Evolutionary conservation across 2,329 filamentous ascomycete genomes (phyloP).

Genomic region (Aspergillus pseudotamarii): DNA sequence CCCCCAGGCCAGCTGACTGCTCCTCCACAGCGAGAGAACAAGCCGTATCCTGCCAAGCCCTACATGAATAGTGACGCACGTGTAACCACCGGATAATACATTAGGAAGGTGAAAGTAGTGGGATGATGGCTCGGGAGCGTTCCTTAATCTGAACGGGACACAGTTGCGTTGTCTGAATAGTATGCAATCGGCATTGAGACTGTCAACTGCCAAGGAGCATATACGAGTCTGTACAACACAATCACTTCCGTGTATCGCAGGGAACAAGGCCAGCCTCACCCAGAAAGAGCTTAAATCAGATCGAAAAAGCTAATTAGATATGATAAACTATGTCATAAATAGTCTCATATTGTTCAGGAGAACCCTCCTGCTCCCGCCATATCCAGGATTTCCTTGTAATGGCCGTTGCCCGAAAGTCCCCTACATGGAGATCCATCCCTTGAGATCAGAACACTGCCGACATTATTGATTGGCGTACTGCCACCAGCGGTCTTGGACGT

Average conservation of each 20-base stretch:
- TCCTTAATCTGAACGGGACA: not conserved
- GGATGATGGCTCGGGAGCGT: not conserved
- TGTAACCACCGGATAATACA: not conserved
- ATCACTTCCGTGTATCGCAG: not conserved
- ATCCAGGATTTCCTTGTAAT: too few species aligned
- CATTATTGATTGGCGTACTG: too few species aligned
- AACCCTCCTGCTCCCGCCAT: too few species aligned
- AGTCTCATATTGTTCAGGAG: too few species aligned
- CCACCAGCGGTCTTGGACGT: too few species aligned
- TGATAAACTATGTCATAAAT: too few species aligned
- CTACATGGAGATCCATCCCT: too few species aligned
- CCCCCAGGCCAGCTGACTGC: not conserved
- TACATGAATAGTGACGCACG: not conserved
- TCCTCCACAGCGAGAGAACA: not conserved
- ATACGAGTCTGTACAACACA: not conserved
- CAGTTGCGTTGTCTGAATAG: not conserved
- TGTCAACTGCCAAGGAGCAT: not conserved
- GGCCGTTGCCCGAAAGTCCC: too few species aligned
- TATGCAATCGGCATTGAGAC: not conserved
- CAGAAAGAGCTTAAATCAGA: not conserved
- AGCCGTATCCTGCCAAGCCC: not conserved
- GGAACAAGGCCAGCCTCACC: not conserved
- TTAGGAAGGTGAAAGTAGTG: not conserved
- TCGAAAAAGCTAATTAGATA: too few species aligned
- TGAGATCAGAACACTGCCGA: too few species aligned